Base-by-base conservation (phyloP, 768 basidiomycete species). In the Psilocybe cyanescens region DNA sequence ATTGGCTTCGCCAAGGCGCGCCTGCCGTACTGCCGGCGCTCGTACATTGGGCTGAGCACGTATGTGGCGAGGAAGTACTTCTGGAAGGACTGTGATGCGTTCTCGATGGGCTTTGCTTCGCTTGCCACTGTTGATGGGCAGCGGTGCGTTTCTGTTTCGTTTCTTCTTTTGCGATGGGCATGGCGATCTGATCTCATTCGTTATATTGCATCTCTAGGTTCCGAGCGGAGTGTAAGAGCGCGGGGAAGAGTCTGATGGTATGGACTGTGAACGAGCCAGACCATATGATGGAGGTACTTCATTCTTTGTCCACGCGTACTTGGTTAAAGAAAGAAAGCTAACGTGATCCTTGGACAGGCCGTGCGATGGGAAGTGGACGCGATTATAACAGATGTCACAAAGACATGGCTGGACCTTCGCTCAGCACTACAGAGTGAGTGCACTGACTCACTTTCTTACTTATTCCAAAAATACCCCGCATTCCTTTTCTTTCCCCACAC, bases 231-330 rank as follows among this genome's bases (percentile, higher is more conserved):
- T 95, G 94, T 78, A 87, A 88, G 71, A 79, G 71, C 14, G 86
- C 86, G 1, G 90, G 90, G 17, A 97, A 97, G 83, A 82, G 83
- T 66, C 67, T 99, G 58, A 90, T 96, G 85, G 94, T 95, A 3
- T 98, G 96, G 97, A 99, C 97, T 0, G 97, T 99, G 29, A 99
- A 99, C 70, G 83, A 89, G 49, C 87, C 87, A 8, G 86, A 86
- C 57, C 88, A 94, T 70, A 94, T 95, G 93, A 91, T 93, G 83
- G 92, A 95, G 86, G 92, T 88, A 46, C 31, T 55, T 53, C 29
- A 29, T 57, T 8, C 30, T n/a, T n/a, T 33, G 17, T 33, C 17
- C n/a, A 50, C 31, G 1, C 28, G 33, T 19, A 48, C 60, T 53
- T 63, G n/a, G 53, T 33, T 58, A 48, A 58, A 24, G 2, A 45